A percentile compares a stretch with the other conserved stretches of the same genome.
phyloP scores from a whole-genome alignment of 345 rosid genomes.

The Brassica carinata region DNA sequence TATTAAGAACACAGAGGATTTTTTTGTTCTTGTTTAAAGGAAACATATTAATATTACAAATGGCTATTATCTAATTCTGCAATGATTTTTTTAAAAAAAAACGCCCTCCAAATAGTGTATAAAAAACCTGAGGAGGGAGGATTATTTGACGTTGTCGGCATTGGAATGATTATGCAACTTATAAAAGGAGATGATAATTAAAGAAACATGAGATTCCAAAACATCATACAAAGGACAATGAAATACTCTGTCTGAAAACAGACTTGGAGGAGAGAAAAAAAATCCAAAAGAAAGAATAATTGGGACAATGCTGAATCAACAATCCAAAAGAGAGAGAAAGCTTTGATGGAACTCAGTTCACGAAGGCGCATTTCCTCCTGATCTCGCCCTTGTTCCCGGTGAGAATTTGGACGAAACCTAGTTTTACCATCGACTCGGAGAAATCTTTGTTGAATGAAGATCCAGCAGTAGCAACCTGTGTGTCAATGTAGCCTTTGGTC shows the following conservation, averaged over 20 bases:
- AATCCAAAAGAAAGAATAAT: neutral
- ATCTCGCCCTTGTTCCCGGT: constrained; percentile 57
- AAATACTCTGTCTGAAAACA: constrained; percentile 18
- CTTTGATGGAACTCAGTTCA: constrained; percentile 16
- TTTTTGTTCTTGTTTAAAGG: neutral
- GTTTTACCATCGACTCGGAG: constrained; percentile 58
- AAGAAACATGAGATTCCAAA: constrained; percentile 11
- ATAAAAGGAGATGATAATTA: neutral
- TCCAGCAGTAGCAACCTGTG: constrained; percentile 41
- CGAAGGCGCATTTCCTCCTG: constrained; percentile 50
- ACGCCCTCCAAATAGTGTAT: constrained; percentile 22
- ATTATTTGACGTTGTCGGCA: neutral
- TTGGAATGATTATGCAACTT: neutral
- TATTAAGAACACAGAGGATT: neutral
- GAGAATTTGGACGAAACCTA: constrained; percentile 53
- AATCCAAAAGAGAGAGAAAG: neutral
- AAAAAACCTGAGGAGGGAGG: constrained; percentile 11
- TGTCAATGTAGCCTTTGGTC: constrained; percentile 42
- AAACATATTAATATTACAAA: neutral
- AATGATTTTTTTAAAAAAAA: constrained; percentile 8
- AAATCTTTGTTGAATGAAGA: constrained; percentile 50
- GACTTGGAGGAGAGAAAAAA: constrained; percentile 4
- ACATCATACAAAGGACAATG: constrained; percentile 15
- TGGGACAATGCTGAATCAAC: neutral
- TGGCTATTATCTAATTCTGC: neutral